A percentile compares a stretch with the other conserved stretches of the same genome.
phyloP scores from a whole-genome alignment of 768 basidiomycete genomes.

The Cubamyces lactineus region DNA sequence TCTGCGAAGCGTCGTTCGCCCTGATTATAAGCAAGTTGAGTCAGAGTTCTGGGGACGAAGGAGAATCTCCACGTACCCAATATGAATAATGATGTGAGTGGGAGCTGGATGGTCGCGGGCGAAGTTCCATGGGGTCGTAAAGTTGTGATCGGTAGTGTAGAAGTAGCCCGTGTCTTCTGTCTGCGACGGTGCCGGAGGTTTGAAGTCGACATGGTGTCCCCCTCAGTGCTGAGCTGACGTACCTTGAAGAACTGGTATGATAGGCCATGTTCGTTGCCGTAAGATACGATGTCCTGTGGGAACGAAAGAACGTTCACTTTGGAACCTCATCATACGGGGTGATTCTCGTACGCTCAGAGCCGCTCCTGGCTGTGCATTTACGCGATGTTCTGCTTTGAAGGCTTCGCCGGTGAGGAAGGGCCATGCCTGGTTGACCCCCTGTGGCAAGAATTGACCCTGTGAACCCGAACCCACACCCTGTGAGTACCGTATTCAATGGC shows the following conservation, averaged over 20 bases:
- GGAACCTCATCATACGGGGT: neutral
- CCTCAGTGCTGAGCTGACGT: constrained; percentile 11
- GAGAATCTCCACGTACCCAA: constrained; percentile 41
- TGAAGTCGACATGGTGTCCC: neutral
- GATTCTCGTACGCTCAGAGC: constrained; percentile 43
- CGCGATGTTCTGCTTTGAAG: constrained; percentile 55
- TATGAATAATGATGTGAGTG: constrained; percentile 60
- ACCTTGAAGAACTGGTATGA: constrained; percentile 56
- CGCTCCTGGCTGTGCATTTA: constrained; percentile 59
- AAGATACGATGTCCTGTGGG: constrained; percentile 52
- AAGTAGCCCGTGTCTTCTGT: constrained; percentile 61
- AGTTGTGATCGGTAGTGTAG: constrained; percentile 59
- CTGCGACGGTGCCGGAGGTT: constrained; percentile 30
- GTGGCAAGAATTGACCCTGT: constrained; percentile 56
- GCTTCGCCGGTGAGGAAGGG: constrained; percentile 53
- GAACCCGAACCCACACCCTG: constrained; percentile 11
- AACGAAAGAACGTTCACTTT: neutral
- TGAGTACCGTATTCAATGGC: neutral
- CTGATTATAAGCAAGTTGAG: constrained; percentile 29
- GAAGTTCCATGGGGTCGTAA: constrained; percentile 63
- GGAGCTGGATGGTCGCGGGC: constrained; percentile 47
- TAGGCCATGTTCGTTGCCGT: constrained; percentile 55
- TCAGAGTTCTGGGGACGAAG: too few species aligned
- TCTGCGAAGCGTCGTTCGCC: constrained; percentile 60
- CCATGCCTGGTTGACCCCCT: constrained; percentile 62